Evolutionary conservation across 2,329 filamentous ascomycete species (phyloP), one percentile per base, ranked within the genome.

Genomic region (Alternaria solani): DNA sequence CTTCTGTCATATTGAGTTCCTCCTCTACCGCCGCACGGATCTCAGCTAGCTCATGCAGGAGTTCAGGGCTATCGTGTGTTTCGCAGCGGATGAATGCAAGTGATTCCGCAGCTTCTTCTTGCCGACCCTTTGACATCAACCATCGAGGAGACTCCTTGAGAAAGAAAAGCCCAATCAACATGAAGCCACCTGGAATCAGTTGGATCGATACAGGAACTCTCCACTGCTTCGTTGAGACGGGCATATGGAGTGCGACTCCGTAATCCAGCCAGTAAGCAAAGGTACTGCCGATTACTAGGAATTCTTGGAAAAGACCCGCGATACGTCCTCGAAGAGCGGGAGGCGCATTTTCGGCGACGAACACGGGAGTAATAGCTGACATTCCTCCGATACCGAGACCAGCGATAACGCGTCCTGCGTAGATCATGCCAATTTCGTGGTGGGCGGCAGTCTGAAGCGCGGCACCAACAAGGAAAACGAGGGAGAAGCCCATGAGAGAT

Each of bases 1-100:
- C 49, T 57, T 68, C 85, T 81, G 77, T 90, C 89, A 18, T 87
- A 80, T 63, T 92, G 89, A 93, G 80, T 12, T 91, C 89, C 16
- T 85, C 83, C 52, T 93, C 90, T 62, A 94, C 89, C 63, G 85
- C 88, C 57, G 84, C 83, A 25, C 57, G 53, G 20, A 94, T 82
- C 76, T 94, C 91, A 74, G 94, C 90, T 1, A 89, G 6, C 84
- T 81, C 0, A 79, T 73, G 8, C 81, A 74, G 2, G 90, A 83
- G 51, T 88, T 85, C 57, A 4, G 53, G n/a, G 23, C 47, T 60
- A 16, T 60, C 57, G 23, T 47, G 46, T 20, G 34, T 36, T 14
- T 60, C 57, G 36, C 57, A 60, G 20, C 57, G 53, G 30, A 60
- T 60, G 47, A 57, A 60, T 5, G 53, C 55, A 14, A 41, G 88